Conservation (phyloP, 2,329 filamentous ascomycete genomes). For the Trichoderma oligosporum region DNA sequence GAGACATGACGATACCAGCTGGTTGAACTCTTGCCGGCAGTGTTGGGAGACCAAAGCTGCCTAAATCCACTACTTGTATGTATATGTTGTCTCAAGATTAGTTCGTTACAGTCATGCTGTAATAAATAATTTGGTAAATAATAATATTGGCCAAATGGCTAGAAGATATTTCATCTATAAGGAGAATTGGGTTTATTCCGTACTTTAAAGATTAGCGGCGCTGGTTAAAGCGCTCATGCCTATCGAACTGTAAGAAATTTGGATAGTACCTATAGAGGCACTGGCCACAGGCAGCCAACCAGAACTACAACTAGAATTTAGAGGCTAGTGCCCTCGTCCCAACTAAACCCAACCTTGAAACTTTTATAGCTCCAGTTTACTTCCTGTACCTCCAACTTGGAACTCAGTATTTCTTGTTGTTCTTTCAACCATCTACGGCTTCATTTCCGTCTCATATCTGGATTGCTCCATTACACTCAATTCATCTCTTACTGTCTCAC, state of each 20-base stretch:
- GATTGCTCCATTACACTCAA: not conserved
- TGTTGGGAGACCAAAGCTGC: not conserved
- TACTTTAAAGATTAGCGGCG: too few relatives aligned
- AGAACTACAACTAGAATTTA: not conserved
- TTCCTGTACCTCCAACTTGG: not conserved
- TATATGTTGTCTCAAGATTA: too few relatives aligned
- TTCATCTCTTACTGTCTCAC: not conserved
- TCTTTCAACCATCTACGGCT: not conserved
- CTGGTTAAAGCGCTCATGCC: not conserved
- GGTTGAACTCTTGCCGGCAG: not conserved
- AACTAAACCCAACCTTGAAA: conserved; percentile 3
- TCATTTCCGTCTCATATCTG: not conserved
- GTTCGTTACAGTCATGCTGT: too few relatives aligned
- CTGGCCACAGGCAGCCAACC: conserved; percentile 1
- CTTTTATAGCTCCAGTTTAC: conserved; percentile 15
- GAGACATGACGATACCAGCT: conserved; percentile 6
- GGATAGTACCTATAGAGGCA: not conserved
- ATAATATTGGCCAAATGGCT: too few relatives aligned
- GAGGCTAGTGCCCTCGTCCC: not conserved
- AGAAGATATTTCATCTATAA: too few relatives aligned
- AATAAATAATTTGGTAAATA: too few relatives aligned
- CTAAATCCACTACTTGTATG: too few relatives aligned
- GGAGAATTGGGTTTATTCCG: too few relatives aligned
- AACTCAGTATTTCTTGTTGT: conserved; percentile 1
- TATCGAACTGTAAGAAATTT: not conserved